Evolutionary conservation across 2,329 filamentous ascomycete genomes (phyloP).

Genomic region (Calonectria naviculata): DNA sequence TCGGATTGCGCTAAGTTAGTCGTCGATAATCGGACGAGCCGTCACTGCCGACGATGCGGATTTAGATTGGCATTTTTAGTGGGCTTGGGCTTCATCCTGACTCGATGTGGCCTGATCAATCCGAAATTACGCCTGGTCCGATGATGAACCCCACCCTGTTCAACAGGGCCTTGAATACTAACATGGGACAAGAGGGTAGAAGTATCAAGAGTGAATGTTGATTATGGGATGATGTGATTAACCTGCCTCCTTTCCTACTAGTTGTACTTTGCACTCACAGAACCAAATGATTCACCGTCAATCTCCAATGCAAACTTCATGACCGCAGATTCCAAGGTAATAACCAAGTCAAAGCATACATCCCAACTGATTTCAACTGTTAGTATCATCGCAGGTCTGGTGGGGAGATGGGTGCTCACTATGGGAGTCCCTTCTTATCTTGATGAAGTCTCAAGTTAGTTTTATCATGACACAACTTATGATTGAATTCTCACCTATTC

Average conservation of each 20-base stretch:
- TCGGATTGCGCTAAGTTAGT: not conserved
- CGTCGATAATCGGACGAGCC: not conserved
- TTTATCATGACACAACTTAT: not conserved
- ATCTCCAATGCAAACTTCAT: slow-evolving; percentile 15
- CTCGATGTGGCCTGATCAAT: not conserved
- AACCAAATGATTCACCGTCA: slow-evolving; percentile 3
- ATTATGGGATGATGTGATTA: no score
- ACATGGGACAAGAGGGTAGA: no score
- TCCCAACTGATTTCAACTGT: not conserved
- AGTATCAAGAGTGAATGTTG: no score
- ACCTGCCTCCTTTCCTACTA: not conserved
- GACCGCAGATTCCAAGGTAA: slow-evolving; percentile 8
- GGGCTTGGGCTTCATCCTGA: no score
- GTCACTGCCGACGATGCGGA: not conserved
- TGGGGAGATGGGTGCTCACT: not conserved
- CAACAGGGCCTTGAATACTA: no score
- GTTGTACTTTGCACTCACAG: slow-evolving; percentile 7
- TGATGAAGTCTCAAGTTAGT: not conserved
- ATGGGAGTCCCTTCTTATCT: not conserved
- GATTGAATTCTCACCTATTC: not conserved
- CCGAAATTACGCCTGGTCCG: not conserved
- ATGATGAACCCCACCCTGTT: not conserved
- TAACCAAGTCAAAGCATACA: not conserved
- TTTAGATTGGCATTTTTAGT: not conserved
- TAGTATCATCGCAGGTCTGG: not conserved